These are phyloP conservation scores for Mollisiaceae sp. DNA, from an alignment of 2,329 filamentous ascomycete species.

Conservation along the genomic window DNA sequence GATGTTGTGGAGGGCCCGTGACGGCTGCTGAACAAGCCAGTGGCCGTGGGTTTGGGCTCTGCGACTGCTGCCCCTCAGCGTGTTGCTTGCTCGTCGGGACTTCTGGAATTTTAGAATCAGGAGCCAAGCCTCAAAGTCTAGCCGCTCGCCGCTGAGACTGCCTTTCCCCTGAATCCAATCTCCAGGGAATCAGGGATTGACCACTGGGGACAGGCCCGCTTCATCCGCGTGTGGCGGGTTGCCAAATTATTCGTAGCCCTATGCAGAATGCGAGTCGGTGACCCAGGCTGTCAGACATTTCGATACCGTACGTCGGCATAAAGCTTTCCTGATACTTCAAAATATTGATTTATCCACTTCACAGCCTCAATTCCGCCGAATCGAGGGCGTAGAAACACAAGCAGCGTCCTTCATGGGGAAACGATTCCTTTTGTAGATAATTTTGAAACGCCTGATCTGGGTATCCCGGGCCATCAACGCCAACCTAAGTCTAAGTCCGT, in stretches of 20 bases:
- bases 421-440: slow-evolving; percentile 15
- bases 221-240: slow-evolving; percentile 6
- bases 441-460: slow-evolving; percentile 28
- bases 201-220: slow-evolving; percentile 5
- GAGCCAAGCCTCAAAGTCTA: slow-evolving; percentile 8
- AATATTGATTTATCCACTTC: slow-evolving; percentile 16
- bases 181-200: slow-evolving; percentile 15
- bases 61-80: slow-evolving; percentile 5
- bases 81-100: slow-evolving; percentile 16
- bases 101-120: slow-evolving; percentile 14
- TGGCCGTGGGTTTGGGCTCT: neutral
- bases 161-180: slow-evolving; percentile 17
- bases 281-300: neutral
- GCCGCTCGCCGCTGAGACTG: slow-evolving; percentile 16
- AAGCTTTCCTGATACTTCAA: slow-evolving; percentile 2
- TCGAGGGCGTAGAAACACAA: slow-evolving; percentile 3
- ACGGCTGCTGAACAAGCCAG: slow-evolving; percentile 3
- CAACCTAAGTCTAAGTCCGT: slow-evolving; percentile 20
- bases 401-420: slow-evolving; percentile 14
- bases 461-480: slow-evolving; percentile 31
- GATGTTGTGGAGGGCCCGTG: neutral
- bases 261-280: slow-evolving; percentile 6
- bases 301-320: slow-evolving; percentile 18
- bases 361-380: slow-evolving; percentile 13
- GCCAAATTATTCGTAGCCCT: slow-evolving; percentile 18